Base-by-base conservation (phyloP, 352 stramenopile genomes). In the Phytophthora cajani region DNA sequence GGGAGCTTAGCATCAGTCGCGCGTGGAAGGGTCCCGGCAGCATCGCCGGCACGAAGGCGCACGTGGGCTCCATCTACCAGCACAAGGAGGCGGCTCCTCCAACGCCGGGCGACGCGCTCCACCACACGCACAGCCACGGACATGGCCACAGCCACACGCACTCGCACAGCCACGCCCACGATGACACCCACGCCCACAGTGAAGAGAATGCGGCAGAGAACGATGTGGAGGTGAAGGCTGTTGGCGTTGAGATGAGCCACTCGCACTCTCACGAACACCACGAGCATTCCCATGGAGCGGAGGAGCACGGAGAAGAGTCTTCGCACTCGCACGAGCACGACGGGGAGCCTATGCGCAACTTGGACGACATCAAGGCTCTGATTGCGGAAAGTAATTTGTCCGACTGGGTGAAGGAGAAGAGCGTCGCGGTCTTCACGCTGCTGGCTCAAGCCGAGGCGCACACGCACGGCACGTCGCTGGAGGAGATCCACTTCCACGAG, bases 401-500 rank as follows among this genome's bases (percentile, higher is more conserved):
- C 1, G 62, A 77, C 9, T 96, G 82, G 79, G 94, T 97, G 10
- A 97, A 97, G 56, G 80, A 85, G 46, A 91, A 94, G 57, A 98
- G 94, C 62, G 85, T 98, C 25, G 73, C 77, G 10, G 86, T 96
- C 5, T 99, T 99, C 82, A 93, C 82, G 6, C 81, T 90, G 19
- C 77, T 99, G 25, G 97, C 96, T 3, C 74, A 97, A 59, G 95
- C 97, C 1, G 97, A 99, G 71, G 95, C 97, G 23, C 79, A 93
- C 30, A 98, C 95, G 33, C 97, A 99, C 75, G 96, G 97, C 38
- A 95, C 95, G 27, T 82, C 83, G 5, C 67, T 98, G 27, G 93
- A 99, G 11, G 71, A 87, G 66, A 97, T 99, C 54, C 97, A 99
- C 74, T 99, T 99, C 78, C 97, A 99, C 75, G 97, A 99, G 79